Conservation (phyloP, 2,329 filamentous ascomycete species). For the Fusarium sp. region DNA sequence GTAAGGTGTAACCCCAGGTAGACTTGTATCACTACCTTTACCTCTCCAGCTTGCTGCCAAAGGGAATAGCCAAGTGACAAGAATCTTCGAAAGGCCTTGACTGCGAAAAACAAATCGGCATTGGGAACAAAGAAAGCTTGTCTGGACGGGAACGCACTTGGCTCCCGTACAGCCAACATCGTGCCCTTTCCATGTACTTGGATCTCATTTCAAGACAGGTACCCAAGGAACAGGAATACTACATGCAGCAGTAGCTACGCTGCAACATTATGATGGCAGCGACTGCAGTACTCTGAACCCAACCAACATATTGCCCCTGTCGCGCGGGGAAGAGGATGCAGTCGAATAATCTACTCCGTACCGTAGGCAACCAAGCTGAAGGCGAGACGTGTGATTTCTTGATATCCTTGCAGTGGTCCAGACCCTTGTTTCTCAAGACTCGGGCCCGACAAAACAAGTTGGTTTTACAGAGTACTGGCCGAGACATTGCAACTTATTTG, state of each 20-base stretch:
- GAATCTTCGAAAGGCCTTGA: background rate
- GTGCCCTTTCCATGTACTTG: background rate
- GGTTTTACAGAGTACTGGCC: slow-evolving; percentile 9
- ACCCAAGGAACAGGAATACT: background rate
- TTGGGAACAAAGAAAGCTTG: slow-evolving; percentile 5
- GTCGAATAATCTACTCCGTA: slow-evolving; percentile 1
- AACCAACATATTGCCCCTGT: slow-evolving; percentile 11
- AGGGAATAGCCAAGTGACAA: background rate
- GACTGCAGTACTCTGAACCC: background rate
- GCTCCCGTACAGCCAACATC: background rate
- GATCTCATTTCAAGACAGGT: background rate
- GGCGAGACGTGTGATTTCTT: slow-evolving; percentile 8
- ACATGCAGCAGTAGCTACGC: slow-evolving; percentile 5
- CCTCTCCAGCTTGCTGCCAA: background rate
- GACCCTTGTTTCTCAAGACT: slow-evolving; percentile 16
- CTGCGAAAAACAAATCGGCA: background rate
- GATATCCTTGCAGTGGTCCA: slow-evolving; percentile 1
- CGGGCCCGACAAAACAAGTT: slow-evolving; percentile 10
- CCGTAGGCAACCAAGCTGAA: slow-evolving; percentile 18
- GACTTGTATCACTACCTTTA: background rate
- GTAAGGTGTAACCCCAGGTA: slow-evolving; percentile 5
- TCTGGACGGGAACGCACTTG: background rate
- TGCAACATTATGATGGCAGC: slow-evolving; percentile 23
- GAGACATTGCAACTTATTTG: slow-evolving; percentile 16
- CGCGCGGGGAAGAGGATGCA: slow-evolving; percentile 20